These are phyloP conservation scores for Penicillium longicatenatum DNA, from an alignment of 495 filamentous ascomycete genomes.

Conservation along the genomic window DNA sequence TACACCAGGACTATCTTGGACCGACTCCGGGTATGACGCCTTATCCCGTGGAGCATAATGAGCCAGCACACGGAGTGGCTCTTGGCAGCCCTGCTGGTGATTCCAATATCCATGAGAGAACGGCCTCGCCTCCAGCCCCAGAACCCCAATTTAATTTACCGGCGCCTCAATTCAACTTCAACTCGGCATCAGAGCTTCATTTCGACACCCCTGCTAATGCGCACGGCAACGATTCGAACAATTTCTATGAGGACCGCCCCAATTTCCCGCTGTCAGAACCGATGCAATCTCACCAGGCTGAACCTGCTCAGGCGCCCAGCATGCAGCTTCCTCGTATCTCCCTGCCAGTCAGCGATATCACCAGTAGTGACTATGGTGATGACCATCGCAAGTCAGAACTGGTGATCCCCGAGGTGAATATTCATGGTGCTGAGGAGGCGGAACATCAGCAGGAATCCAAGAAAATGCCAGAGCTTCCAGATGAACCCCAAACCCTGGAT, in stretches of 20 bases:
- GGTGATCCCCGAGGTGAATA: slow-evolving; percentile 36
- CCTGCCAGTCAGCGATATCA: slow-evolving; percentile 50
- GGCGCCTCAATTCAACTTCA: slow-evolving; percentile 19
- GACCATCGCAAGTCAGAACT: slow-evolving; percentile 55
- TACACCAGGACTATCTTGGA: slow-evolving; percentile 21
- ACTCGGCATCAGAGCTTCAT: slow-evolving; percentile 19
- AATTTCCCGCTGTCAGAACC: slow-evolving; percentile 33
- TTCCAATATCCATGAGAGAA: slow-evolving; percentile 21
- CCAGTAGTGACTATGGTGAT: slow-evolving; percentile 63
- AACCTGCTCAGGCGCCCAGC: slow-evolving; percentile 22
- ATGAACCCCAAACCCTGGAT: slow-evolving; percentile 31
- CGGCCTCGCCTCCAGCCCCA: slow-evolving; percentile 13
- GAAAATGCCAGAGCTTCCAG: slow-evolving; percentile 19
- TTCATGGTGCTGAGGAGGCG: slow-evolving; percentile 31
- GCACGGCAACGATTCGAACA: slow-evolving; percentile 5
- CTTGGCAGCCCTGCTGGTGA: slow-evolving; percentile 9
- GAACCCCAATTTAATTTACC: slow-evolving; percentile 26
- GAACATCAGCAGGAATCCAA: slow-evolving; percentile 15
- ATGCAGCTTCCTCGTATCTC: slow-evolving; percentile 43
- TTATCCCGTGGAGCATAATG: slow-evolving; percentile 18
- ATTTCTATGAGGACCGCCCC: slow-evolving; percentile 24
- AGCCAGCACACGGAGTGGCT: slow-evolving; percentile 11
- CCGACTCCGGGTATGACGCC: slow-evolving; percentile 10
- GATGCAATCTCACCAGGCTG: slow-evolving; percentile 8
- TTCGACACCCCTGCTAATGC: slow-evolving; percentile 19